Base-by-base conservation (phyloP, 2,329 filamentous ascomycete genomes). In the Pseudocercospora crystallina region DNA sequence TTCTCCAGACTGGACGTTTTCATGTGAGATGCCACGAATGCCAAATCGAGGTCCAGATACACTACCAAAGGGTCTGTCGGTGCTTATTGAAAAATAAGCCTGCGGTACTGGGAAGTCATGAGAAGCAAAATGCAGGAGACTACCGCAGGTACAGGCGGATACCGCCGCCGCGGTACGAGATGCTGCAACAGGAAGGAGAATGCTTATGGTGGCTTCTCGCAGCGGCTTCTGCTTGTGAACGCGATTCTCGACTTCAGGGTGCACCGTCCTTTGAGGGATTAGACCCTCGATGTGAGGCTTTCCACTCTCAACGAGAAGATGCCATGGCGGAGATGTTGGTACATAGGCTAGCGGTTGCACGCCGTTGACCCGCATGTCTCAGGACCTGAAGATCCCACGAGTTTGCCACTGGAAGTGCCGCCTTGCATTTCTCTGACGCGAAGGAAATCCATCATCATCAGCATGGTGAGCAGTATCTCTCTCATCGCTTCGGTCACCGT, bases 101-200 rank as follows among this genome's bases (percentile, higher is more conserved):
- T 26, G 20, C 20, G 20, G 20, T 26, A 26, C 32, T 11, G 33
- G 32, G 20, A 15, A 40, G 11, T 13, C 26, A 44, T 33, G 17
- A 8, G 15, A 34, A 33, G 30, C 13, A 43, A 13, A 32, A 43
- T 39, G 44, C 44, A 47, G 34, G 29, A 30, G 20, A 38, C 44
- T 7, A 43, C 43, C 43, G 10, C 9, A 47, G 49, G 37, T 42
- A 47, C 47, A 32, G 43, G 30, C 43, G 43, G 51, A 46, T 34
- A 17, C 30, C 45, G 43, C 51, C 51, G 38, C 34, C 20, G 43
- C 39, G 30, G n/a, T 37, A 45, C 20, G 20, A 26, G 20, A 7
- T 26, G 4, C 20, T 51, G 47, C 39, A 48, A 36, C n/a, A 43
- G 43, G 47, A 49, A 54, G 51, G 47, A 54, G 51, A n/a, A 34